Base-by-base conservation (phyloP, 371 early-diverging fungal species). In the Rhizomucor pusillus region DNA sequence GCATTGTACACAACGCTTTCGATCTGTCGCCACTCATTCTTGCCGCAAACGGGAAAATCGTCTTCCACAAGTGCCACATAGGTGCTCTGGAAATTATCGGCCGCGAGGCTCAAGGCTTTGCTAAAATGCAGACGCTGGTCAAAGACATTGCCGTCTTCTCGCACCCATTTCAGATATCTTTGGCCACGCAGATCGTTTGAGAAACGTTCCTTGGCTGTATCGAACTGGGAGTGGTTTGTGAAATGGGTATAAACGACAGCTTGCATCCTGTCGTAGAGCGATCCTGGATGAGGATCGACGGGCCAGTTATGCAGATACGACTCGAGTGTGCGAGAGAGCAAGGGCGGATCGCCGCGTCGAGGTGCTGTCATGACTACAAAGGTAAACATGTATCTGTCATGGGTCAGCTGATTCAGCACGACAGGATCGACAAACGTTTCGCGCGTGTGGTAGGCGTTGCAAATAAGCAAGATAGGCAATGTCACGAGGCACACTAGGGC, bases 331-430 rank as follows among this genome's bases (percentile, higher is more conserved):
- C 67, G 61, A 10, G 74, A 66, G n/a, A 85, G 62, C 25, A 71
- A 82, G 24, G 74, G 69, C 2, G 75, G 77, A 37, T 81, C 77
- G 11, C 70, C 68, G 11, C 74, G 75, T 47, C 85, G 66, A 1
- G 85, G 85, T 0, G 85, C 85, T 5, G 83, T 82, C 81, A 85
- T 81, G 49, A 82, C 65, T 3, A 82, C 62, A 56, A 85, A 66
- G 0, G 82, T 73, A 47, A 85, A 70, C 55, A 85, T 57, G 39
- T 75, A 79, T 1, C 60, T 65, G 24, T 77, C 79, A 23, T 73
- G 59, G 0, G 67, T 64, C 24, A 68, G 44, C 12, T 59, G 62
- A 56, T 75, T 69, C 25, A 77, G 48, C 20, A 60, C 57, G 6
- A 60, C 56, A 0, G 69, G 47, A 33, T 74, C 69, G 3, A 80